Evolutionary conservation across 2,329 filamentous ascomycete genomes (phyloP).

Genomic region (Emydomyces testavorans): DNA sequence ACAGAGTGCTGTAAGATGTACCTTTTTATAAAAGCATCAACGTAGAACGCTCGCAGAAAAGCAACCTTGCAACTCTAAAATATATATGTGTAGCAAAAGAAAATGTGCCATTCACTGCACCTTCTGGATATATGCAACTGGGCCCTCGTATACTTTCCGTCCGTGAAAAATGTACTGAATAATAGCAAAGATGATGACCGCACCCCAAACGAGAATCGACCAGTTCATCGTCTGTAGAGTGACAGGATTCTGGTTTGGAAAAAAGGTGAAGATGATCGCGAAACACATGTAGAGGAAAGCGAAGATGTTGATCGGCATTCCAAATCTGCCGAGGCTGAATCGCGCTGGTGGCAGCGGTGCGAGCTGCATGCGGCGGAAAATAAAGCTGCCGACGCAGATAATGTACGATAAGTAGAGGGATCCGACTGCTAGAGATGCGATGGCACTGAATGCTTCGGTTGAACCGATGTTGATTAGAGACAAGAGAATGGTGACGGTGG

Average conservation of each 20-base stretch:
- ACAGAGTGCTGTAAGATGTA: too few species aligned
- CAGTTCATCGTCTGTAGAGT: constrained; percentile 32
- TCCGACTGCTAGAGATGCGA: constrained; percentile 30
- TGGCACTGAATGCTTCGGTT: constrained; percentile 31
- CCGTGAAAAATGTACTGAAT: constrained; percentile 16
- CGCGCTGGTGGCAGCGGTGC: constrained; percentile 18
- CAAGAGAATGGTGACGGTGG: constrained; percentile 22
- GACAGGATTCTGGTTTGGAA: constrained; percentile 25
- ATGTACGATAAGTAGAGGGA: constrained; percentile 32
- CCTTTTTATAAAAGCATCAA: too few species aligned
- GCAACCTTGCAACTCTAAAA: too few species aligned
- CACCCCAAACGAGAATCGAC: constrained; percentile 26
- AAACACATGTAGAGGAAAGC: constrained; percentile 27
- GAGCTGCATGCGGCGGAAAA: constrained; percentile 25
- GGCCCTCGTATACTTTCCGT: constrained; percentile 16
- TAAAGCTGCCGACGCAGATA: constrained; percentile 27
- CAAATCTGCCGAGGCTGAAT: constrained; percentile 22
- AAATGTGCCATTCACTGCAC: too few species aligned
- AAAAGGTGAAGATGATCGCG: constrained; percentile 26
- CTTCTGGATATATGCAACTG: constrained; percentile 13
- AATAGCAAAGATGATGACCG: constrained; percentile 16
- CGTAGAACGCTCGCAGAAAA: too few species aligned
- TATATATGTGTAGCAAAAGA: too few species aligned
- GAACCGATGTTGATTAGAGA: constrained; percentile 32
- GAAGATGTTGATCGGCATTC: constrained; percentile 27